Conservation (phyloP, 345 rosid genomes). For the Odontarrhena argentea region DNA sequence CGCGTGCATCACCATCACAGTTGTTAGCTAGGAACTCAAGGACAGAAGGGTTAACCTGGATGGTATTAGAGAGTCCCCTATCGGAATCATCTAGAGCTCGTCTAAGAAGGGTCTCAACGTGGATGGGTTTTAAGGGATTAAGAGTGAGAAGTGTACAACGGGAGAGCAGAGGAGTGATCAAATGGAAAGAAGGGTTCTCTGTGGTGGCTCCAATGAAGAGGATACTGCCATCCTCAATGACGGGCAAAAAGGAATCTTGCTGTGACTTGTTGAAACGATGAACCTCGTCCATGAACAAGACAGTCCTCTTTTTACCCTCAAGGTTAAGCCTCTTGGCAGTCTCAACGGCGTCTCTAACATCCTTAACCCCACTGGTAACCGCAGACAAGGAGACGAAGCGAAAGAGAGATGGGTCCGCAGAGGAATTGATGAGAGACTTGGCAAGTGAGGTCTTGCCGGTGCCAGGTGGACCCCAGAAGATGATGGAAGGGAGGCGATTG, state of each 20-base stretch:
- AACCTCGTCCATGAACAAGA: conserved; percentile 81
- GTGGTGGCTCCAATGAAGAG: conserved; percentile 85
- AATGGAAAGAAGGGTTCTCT: conserved; percentile 87
- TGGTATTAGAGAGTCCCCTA: conserved; percentile 49
- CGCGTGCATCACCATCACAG: conserved; percentile 88
- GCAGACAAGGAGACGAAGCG: conserved; percentile 70
- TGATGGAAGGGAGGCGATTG: conserved; percentile 66
- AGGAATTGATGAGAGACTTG: conserved; percentile 61
- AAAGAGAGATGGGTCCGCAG: conserved; percentile 43
- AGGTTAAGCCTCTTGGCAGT: conserved; percentile 56
- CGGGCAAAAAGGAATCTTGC: conserved; percentile 83
- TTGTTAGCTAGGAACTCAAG: conserved; percentile 57
- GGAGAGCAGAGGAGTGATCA: conserved; percentile 74
- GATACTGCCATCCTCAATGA: conserved; percentile 84
- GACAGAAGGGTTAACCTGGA: conserved; percentile 50
- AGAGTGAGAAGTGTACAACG: conserved; percentile 73
- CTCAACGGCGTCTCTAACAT: conserved; percentile 73
- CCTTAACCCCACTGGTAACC: conserved; percentile 76
- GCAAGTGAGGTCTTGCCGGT: conserved; percentile 89
- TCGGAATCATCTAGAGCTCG: conserved; percentile 54
- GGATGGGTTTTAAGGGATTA: conserved; percentile 60
- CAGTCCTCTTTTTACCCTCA: conserved; percentile 55
- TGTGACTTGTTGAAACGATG: conserved; percentile 83
- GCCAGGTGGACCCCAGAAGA: conserved; percentile 92
- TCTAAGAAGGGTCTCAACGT: conserved; percentile 51